Evolutionary conservation across 2,329 filamentous ascomycete genomes (phyloP).

Genomic region (Neopestalotiopsis sp.): DNA sequence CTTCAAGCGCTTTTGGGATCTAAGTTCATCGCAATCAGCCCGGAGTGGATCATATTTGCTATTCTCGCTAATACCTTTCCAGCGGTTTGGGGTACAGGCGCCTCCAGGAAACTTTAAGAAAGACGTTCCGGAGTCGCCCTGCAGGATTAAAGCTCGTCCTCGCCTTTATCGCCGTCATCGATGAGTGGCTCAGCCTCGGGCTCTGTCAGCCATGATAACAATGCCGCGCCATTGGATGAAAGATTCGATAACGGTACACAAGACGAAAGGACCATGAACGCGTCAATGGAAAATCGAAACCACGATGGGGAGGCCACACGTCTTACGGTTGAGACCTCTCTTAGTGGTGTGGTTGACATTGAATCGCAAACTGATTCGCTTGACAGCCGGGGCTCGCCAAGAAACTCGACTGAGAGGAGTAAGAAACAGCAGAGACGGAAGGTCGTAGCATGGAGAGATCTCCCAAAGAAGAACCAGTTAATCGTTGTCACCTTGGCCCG

Average conservation of each 20-base stretch:
- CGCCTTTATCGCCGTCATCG: background rate
- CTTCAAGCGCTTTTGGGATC: too few relatives aligned
- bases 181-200: background rate
- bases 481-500: conserved; percentile 79
- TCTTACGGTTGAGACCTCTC: background rate
- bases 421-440: background rate
- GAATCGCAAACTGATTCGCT: background rate
- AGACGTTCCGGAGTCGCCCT: too few relatives aligned
- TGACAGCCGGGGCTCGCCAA: background rate
- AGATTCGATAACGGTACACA: background rate
- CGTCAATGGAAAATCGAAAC: background rate
- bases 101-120: too few relatives aligned
- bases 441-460: conserved; percentile 37
- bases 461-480: conserved; percentile 80
- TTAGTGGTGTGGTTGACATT: background rate
- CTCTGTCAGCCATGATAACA: background rate
- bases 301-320: background rate
- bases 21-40: too few relatives aligned
- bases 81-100: too few relatives aligned
- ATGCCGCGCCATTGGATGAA: background rate
- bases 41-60: too few relatives aligned
- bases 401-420: background rate
- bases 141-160: too few relatives aligned
- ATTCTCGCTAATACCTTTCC: too few relatives aligned
- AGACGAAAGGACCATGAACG: background rate